Conservation (phyloP, 2,329 filamentous ascomycete genomes). For the Fusarium buharicum region DNA sequence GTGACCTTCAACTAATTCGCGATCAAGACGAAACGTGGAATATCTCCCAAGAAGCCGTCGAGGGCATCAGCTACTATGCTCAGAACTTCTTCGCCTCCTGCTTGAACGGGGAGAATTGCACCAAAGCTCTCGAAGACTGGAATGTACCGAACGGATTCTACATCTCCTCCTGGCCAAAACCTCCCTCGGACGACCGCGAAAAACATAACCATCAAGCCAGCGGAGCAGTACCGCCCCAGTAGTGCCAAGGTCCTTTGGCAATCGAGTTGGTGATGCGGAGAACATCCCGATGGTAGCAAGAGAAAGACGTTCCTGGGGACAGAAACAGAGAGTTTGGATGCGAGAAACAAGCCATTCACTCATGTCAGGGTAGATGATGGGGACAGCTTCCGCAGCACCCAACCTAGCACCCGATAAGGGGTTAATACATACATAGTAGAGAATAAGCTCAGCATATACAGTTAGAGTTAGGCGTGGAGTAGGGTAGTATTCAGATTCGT, state of each 20-base stretch:
- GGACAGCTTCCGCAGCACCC: no score
- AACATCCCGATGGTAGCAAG: conserved; percentile 1
- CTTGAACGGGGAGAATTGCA: conserved; percentile 14
- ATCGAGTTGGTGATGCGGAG: not conserved
- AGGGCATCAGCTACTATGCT: conserved; percentile 28
- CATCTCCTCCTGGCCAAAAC: not conserved
- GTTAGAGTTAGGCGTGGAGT: no score
- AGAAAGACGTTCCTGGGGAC: not conserved
- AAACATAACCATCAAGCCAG: not conserved
- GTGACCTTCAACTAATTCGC: conserved; percentile 4
- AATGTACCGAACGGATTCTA: conserved; percentile 22
- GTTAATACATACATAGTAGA: no score
- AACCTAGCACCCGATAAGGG: no score
- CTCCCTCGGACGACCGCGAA: no score
- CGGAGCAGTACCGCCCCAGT: conserved; percentile 13
- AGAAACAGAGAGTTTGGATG: not conserved
- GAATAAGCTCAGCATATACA: no score
- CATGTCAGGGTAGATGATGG: not conserved
- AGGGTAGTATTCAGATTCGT: no score
- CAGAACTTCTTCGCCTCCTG: conserved; percentile 24
- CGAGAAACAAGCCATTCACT: not conserved
- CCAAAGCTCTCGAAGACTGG: conserved; percentile 16
- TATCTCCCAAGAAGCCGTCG: conserved; percentile 16
- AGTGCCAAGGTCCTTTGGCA: conserved; percentile 17
- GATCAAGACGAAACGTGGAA: conserved; percentile 8